Evolutionary conservation across 495 filamentous ascomycete species (phyloP).

Genomic region (Penicillium arizonense): DNA sequence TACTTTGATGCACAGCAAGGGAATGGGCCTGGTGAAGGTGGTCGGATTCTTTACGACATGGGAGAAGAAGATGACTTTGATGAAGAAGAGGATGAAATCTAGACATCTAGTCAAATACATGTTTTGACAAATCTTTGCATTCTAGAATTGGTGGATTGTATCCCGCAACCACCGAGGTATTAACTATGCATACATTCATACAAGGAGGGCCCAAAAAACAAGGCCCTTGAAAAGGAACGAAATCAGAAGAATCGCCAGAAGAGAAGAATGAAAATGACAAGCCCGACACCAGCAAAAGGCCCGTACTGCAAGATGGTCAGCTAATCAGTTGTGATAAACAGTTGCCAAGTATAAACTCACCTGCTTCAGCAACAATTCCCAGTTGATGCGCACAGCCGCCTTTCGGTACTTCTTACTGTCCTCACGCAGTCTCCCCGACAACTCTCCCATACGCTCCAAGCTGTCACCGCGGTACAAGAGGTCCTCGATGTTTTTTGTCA

Average conservation of each 20-base stretch:
- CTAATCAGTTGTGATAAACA: neutral
- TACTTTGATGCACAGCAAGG: conserved; percentile 93
- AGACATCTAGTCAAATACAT: conserved; percentile 15
- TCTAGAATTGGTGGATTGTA: conserved; percentile 27
- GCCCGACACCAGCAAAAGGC: conserved; percentile 73
- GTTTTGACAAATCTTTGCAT: conserved; percentile 11
- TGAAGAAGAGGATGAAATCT: conserved; percentile 98
- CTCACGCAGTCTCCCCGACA: conserved; percentile 80
- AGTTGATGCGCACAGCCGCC: conserved; percentile 95
- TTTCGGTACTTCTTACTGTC: conserved; percentile 91
- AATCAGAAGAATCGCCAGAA: conserved; percentile 89
- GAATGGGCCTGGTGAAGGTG: conserved; percentile 74
- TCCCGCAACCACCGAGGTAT: conserved; percentile 40
- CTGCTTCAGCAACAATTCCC: conserved; percentile 94
- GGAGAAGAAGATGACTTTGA: conserved; percentile 97
- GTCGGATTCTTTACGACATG: conserved; percentile 94
- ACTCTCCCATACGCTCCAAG: conserved; percentile 95
- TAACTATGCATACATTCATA: conserved; percentile 48
- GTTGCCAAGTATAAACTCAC: conserved; percentile 36
- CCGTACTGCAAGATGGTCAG: conserved; percentile 63
- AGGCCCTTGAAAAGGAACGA: neutral
- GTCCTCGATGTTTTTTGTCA: conserved; percentile 99
- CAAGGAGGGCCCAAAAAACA: conserved; percentile 13
- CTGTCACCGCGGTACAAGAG: conserved; percentile 92
- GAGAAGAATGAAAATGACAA: conserved; percentile 80